Evolutionary conservation across 768 basidiomycete species (phyloP), one percentile per base, ranked within the genome.

Genomic region (Podaxis mareebaensis): DNA sequence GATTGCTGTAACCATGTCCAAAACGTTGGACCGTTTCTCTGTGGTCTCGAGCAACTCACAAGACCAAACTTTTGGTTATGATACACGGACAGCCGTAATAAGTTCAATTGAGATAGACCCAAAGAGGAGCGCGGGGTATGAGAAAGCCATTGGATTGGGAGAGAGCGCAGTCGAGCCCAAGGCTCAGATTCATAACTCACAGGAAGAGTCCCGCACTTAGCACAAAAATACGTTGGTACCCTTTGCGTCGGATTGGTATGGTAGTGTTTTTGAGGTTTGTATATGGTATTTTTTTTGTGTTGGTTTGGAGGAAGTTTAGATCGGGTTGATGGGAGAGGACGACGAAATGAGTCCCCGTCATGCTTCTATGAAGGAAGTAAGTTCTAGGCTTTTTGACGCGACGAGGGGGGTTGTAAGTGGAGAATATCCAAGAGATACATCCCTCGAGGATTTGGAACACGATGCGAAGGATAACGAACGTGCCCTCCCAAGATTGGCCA

Each of bases 321-420:
- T 11, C 30, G 5, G 33, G 44, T 36, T 39, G 30, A 24, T 63
- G 61, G 22, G 54, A 56, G 22, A 63, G 42, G 2, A 63, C 22
- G 24, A 63, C 46, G 36, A 63, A 49, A n/a, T 63, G 61, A 3
- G 46, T 63, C 10, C 54, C 49, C 4, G 44, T 57, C 54, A 63
- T 57, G 46, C 61, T 54, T 22, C 57, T 57, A n/a, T 57, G 54
- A 6, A 57, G 46, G 12, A 51, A 46, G n/a, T 38, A 57, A 4
- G 49, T 39, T 24, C 61, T 49, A 6, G 55, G 28, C 13, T 36
- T 48, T 26, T 26, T 36, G 40, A 63, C 61, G 1, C n/a, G 4
- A 2, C 61, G 53, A 20, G 61, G 53, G 6, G 33, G 2, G 5
- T 0, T 26, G 13, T 57, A 40, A 40, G 11, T n/a, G 4, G 54